Evolutionary conservation across 352 stramenopile species (phyloP).

Genomic region (Phytopythium montanum): DNA sequence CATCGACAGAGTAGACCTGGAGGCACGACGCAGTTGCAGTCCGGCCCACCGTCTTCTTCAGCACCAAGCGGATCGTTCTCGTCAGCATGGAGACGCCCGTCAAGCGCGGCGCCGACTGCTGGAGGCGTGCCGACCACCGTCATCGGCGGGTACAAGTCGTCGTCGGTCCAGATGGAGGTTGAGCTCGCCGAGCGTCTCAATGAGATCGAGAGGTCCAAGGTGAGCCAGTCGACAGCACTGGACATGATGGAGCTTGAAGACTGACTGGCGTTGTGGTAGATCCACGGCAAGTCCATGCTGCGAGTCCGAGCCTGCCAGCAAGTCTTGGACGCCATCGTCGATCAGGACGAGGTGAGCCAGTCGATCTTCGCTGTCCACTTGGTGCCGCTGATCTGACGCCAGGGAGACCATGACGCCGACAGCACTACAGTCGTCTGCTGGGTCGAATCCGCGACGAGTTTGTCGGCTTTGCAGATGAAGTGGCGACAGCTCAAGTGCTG

Average conservation of each 20-base stretch:
- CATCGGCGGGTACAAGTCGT: constrained; percentile 43
- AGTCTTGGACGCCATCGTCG: constrained; percentile 46
- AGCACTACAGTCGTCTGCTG: constrained; percentile 54
- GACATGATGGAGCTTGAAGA: constrained; percentile 5
- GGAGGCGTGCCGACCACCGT: constrained; percentile 1
- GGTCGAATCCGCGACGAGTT: constrained; percentile 62
- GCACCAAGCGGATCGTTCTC: not conserved
- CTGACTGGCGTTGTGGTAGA: constrained; percentile 13
- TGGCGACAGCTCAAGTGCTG: constrained; percentile 4
- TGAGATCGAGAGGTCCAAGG: constrained; percentile 64
- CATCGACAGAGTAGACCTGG: not conserved
- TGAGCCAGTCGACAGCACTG: constrained; percentile 10
- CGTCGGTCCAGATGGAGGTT: constrained; percentile 50
- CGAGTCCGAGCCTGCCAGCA: constrained; percentile 48
- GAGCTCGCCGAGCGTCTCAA: constrained; percentile 60
- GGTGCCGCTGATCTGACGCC: not conserved
- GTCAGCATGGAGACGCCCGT: not conserved
- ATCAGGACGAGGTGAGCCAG: constrained; percentile 47
- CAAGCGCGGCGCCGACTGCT: constrained; percentile 7
- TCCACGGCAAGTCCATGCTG: constrained; percentile 50
- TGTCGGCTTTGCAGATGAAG: constrained; percentile 37
- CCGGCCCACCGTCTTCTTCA: not conserved
- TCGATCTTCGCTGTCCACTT: not conserved
- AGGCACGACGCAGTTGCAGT: not conserved
- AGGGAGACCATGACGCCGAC: not conserved